phyloP scores from a whole-genome alignment of 441 rosid species.

The Arabidopsis lyrata region DNA sequence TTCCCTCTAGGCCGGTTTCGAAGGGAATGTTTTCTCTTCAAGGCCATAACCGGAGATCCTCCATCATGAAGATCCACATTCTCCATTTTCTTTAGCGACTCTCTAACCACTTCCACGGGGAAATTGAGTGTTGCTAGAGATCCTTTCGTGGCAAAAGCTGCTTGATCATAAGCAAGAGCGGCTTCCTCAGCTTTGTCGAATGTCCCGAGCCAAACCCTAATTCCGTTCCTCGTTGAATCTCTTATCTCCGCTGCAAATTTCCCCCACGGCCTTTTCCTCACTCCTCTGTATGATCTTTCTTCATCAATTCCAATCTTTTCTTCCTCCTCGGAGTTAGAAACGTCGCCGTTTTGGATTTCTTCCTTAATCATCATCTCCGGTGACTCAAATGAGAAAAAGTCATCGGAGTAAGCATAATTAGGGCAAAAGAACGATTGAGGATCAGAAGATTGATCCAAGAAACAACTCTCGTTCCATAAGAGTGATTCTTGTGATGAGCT shows the following conservation, averaged over 20 bases:
- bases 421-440: slow-evolving; percentile 35
- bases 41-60: slow-evolving; percentile 80
- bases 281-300: slow-evolving; percentile 76
- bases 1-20: slow-evolving; percentile 54
- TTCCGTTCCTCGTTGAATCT: slow-evolving; percentile 83
- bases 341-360: slow-evolving; percentile 32
- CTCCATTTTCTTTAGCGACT: slow-evolving; percentile 75
- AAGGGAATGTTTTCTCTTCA: slow-evolving; percentile 75
- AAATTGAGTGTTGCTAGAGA: slow-evolving; percentile 74
- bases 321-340: slow-evolving; percentile 42
- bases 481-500: slow-evolving; percentile 46
- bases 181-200: slow-evolving; percentile 85
- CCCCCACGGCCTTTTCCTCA: slow-evolving; percentile 90
- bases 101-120: slow-evolving; percentile 68
- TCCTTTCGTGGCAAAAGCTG: slow-evolving; percentile 82
- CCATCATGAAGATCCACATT: slow-evolving; percentile 64
- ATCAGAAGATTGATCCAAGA: slow-evolving; percentile 39
- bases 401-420: slow-evolving; percentile 26
- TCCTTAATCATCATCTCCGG: slow-evolving; percentile 39
- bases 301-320: slow-evolving; percentile 35
- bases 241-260: slow-evolving; percentile 92
- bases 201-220: slow-evolving; percentile 91
- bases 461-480: slow-evolving; percentile 32
- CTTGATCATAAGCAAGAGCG: slow-evolving; percentile 90
- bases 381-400: slow-evolving; percentile 50